A percentile compares a stretch with the other conserved stretches of the same genome.
These are phyloP conservation scores for Pseudohalonectria lignicola DNA, from an alignment of 2,329 filamentous ascomycete species.

Conservation along the genomic window DNA sequence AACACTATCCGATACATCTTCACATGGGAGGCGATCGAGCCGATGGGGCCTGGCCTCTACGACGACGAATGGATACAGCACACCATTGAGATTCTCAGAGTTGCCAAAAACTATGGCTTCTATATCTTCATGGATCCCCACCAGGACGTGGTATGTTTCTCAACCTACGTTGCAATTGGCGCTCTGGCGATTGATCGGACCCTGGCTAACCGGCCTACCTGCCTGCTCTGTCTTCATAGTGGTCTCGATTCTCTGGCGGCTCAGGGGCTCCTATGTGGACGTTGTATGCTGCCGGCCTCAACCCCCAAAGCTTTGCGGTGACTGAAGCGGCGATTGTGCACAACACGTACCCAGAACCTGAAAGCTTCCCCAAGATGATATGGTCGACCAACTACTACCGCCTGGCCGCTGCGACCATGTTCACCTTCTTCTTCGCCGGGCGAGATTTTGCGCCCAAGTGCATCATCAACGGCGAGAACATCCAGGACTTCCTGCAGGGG, in stretches of 20 bases:
- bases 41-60: slow-evolving; percentile 79
- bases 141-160: slow-evolving; percentile 82
- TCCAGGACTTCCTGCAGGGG: slow-evolving; percentile 85
- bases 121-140: slow-evolving; percentile 98
- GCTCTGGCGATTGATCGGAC: background rate
- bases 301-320: slow-evolving; percentile 72
- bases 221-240: slow-evolving; percentile 33
- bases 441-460: slow-evolving; percentile 91
- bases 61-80: slow-evolving; percentile 90
- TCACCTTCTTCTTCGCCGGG: slow-evolving; percentile 88
- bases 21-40: slow-evolving; percentile 98
- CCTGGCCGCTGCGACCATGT: slow-evolving; percentile 79
- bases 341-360: slow-evolving; percentile 80
- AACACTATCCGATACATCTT: slow-evolving; percentile 96
- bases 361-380: slow-evolving; percentile 93
- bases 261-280: slow-evolving; percentile 98
- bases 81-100: slow-evolving; percentile 72
- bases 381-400: slow-evolving; percentile 97
- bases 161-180: background rate
- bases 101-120: slow-evolving; percentile 84
- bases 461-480: slow-evolving; percentile 83
- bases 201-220: background rate
- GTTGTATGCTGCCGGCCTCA: slow-evolving; percentile 82
- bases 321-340: slow-evolving; percentile 93
- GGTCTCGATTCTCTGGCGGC: slow-evolving; percentile 89